Evolutionary conservation across 2,329 filamentous ascomycete species (phyloP).

Genomic region (Arthroderma uncinatum): DNA sequence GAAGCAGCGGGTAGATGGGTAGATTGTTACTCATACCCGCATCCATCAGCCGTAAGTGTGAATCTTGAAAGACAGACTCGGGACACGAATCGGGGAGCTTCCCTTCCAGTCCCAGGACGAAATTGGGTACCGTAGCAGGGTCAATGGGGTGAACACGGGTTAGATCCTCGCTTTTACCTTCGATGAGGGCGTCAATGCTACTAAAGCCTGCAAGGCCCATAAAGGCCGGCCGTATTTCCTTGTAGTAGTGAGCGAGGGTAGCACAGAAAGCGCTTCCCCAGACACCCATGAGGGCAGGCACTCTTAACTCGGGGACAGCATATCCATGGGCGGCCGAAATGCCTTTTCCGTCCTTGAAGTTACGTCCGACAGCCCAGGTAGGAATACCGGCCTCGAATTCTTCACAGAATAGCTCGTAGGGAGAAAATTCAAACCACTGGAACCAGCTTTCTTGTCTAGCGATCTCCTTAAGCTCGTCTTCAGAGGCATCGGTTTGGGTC

Average conservation of each 20-base stretch:
- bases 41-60: conserved; percentile 81
- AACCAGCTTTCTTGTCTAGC: conserved; percentile 69
- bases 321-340: conserved; percentile 52
- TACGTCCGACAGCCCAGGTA: conserved; percentile 81
- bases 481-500: conserved; percentile 38
- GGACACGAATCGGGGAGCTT: conserved; percentile 67
- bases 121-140: conserved; percentile 84
- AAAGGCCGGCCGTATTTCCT: conserved; percentile 76
- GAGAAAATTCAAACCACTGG: conserved; percentile 94
- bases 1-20: conserved; percentile 84
- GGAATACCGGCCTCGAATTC: conserved; percentile 86
- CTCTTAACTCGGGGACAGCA: conserved; percentile 69
- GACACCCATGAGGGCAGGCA: conserved; percentile 81
- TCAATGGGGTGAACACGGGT: conserved; percentile 91
- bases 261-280: conserved; percentile 96
- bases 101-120: conserved; percentile 66
- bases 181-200: conserved; percentile 69
- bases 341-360: conserved; percentile 64
- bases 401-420: conserved; percentile 92
- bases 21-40: conserved; percentile 98
- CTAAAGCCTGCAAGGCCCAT: conserved; percentile 62
- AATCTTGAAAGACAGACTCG: conserved; percentile 56
- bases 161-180: conserved; percentile 70
- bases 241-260: conserved; percentile 90
- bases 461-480: conserved; percentile 34